phyloP scores from a whole-genome alignment of 2,329 filamentous ascomycete species.

The Epicoccum nigrum region DNA sequence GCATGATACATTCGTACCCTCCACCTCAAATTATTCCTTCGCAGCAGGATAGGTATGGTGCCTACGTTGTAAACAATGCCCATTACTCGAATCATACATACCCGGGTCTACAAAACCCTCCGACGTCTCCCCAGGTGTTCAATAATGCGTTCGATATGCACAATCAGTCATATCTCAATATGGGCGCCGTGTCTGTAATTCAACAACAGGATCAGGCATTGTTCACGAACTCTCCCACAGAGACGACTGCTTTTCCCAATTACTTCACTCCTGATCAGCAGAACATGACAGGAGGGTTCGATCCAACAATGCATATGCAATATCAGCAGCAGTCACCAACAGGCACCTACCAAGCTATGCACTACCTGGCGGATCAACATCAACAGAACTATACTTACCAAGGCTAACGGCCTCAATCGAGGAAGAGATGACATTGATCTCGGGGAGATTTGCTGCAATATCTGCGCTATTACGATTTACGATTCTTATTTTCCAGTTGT shows the following conservation, averaged over 20 bases:
- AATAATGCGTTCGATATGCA: slow-evolving; percentile 39
- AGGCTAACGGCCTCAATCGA: not conserved
- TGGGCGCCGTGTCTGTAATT: slow-evolving; percentile 35
- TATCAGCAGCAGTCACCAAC: slow-evolving; percentile 30
- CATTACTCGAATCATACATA: slow-evolving; percentile 42
- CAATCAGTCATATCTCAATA: slow-evolving; percentile 33
- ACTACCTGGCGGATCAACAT: slow-evolving; percentile 40
- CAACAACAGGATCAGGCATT: slow-evolving; percentile 38
- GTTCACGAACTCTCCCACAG: slow-evolving; percentile 47
- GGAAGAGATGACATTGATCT: not conserved
- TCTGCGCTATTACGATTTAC: not conserved
- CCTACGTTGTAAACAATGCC: slow-evolving; percentile 26
- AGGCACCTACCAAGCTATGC: slow-evolving; percentile 41
- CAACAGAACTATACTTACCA: slow-evolving; percentile 36
- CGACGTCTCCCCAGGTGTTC: slow-evolving; percentile 39
- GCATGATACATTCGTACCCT: slow-evolving; percentile 47
- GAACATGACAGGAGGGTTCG: slow-evolving; percentile 35
- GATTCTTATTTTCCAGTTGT: slow-evolving; percentile 1
- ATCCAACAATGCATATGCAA: slow-evolving; percentile 35
- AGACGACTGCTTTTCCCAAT: slow-evolving; percentile 41
- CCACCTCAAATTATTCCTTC: slow-evolving; percentile 42
- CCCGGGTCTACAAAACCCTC: slow-evolving; percentile 40
- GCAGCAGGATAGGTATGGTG: slow-evolving; percentile 30
- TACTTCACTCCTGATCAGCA: slow-evolving; percentile 43
- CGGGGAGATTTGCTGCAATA: not conserved